Conservation (phyloP, 2,329 filamentous ascomycete genomes). For the Fusarium nurragi region DNA sequence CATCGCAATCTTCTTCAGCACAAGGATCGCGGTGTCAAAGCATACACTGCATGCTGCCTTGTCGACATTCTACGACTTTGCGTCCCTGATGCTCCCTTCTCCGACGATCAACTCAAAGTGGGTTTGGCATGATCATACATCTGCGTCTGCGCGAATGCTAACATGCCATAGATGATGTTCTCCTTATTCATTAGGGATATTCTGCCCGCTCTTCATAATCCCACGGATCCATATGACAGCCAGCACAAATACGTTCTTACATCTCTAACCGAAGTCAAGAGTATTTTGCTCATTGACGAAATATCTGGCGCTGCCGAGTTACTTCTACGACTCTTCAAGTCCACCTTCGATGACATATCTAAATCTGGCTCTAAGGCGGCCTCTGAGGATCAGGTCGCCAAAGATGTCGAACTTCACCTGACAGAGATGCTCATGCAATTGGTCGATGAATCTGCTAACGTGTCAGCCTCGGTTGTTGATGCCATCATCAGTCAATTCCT, state of each 20-base stretch:
- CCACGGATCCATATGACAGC: conserved; percentile 87
- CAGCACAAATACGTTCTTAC: conserved; percentile 92
- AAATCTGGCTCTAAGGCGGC: conserved; percentile 74
- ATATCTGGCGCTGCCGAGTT: conserved; percentile 83
- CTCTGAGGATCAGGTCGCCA: conserved; percentile 83
- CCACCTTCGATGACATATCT: conserved; percentile 91
- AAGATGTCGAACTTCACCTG: conserved; percentile 94
- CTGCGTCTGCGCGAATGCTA: conserved; percentile 25
- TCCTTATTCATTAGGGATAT: conserved; percentile 85
- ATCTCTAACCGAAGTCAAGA: conserved; percentile 92
- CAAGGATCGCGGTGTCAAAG: conserved; percentile 92
- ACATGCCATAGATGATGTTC: conserved; percentile 82
- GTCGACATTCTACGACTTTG: conserved; percentile 93
- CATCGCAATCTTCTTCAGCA: conserved; percentile 84
- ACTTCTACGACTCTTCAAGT: conserved; percentile 82
- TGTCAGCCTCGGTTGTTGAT: conserved; percentile 86
- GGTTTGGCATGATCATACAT: conserved; percentile 2
- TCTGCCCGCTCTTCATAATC: conserved; percentile 85
- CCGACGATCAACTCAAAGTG: conserved; percentile 88
- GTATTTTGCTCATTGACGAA: conserved; percentile 89
- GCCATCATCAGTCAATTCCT: conserved; percentile 96
- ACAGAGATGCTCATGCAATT: conserved; percentile 84
- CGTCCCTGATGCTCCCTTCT: conserved; percentile 95
- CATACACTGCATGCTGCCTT: conserved; percentile 86
- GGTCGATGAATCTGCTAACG: conserved; percentile 81